phyloP scores from a whole-genome alignment of 2,329 filamentous ascomycete genomes.

The Cyclaneusma minus region DNA sequence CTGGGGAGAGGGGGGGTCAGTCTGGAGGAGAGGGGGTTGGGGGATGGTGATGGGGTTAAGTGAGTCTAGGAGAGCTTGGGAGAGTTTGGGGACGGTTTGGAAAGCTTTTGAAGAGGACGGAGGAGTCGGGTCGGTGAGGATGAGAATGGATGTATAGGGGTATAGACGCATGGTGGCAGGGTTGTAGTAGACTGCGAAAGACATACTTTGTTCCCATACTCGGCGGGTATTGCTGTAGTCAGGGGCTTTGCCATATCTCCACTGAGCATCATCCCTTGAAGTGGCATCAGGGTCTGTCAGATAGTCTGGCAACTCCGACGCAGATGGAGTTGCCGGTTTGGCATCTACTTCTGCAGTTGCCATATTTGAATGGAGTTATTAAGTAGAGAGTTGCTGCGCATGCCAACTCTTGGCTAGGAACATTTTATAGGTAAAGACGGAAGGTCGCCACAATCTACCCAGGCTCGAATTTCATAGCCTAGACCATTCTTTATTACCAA shows the following conservation, averaged over 20 bases:
- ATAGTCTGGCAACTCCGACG: slow-evolving; percentile 33
- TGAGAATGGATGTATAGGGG: too few species aligned
- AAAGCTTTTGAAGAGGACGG: too few species aligned
- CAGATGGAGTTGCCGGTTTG: slow-evolving; percentile 4
- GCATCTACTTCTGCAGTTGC: slow-evolving; percentile 7
- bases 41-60: slow-evolving; percentile 1
- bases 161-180: too few species aligned
- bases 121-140: too few species aligned
- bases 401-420: too few species aligned
- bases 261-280: slow-evolving; percentile 36
- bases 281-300: slow-evolving; percentile 42
- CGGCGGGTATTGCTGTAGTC: slow-evolving; percentile 50
- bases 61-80: slow-evolving; percentile 1
- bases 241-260: slow-evolving; percentile 43
- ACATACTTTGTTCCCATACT: slow-evolving; percentile 41
- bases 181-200: too few species aligned
- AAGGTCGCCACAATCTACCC: too few species aligned
- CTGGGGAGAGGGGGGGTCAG: slow-evolving; percentile 20
- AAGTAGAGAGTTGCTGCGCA: too few species aligned
- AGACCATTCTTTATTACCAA: too few species aligned
- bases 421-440: too few species aligned
- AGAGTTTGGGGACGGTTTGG: background rate
- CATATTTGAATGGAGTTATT: slow-evolving; percentile 7
- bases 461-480: too few species aligned
- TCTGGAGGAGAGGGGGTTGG: background rate